A percentile compares a stretch with the other conserved stretches of the same genome.
Evolutionary conservation across 495 filamentous ascomycete species (phyloP).

Genomic region (Hyaloscypha bicolor): DNA sequence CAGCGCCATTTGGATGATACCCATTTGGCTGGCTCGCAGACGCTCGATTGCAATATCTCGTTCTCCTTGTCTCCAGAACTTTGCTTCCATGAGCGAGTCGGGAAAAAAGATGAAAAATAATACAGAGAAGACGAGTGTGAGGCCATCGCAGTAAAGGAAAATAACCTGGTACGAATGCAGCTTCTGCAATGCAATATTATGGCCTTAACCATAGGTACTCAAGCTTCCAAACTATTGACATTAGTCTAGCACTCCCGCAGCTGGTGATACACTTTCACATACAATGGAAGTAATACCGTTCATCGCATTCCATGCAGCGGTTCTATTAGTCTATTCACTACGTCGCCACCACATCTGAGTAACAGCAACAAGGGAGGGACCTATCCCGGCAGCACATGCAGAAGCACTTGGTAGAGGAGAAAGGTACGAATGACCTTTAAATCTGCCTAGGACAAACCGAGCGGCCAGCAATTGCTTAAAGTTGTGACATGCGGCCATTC

Average conservation of each 20-base stretch:
- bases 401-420: conserved; percentile 35
- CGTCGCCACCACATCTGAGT: conserved; percentile 65
- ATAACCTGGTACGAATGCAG: conserved; percentile 39
- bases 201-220: conserved; percentile 6
- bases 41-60: conserved; percentile 42
- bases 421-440: too few relatives aligned
- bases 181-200: not conserved
- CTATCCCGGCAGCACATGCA: conserved; percentile 33
- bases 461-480: conserved; percentile 53
- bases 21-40: conserved; percentile 62
- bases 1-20: conserved; percentile 60
- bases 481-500: conserved; percentile 48
- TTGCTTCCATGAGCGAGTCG: conserved; percentile 54
- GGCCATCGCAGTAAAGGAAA: conserved; percentile 53
- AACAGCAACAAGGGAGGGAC: conserved; percentile 58
- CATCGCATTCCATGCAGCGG: conserved; percentile 41
- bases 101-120: conserved; percentile 53
- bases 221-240: too few relatives aligned
- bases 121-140: conserved; percentile 48
- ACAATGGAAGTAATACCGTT: too few relatives aligned
- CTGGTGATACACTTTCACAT: too few relatives aligned
- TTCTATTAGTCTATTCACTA: conserved; percentile 56
- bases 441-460: conserved; percentile 40
- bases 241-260: too few relatives aligned
- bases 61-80: conserved; percentile 56